Evolutionary conservation across 495 filamentous ascomycete genomes (phyloP), one percentile per base, ranked within the genome.

Genomic region (Hamigera avellanea): DNA sequence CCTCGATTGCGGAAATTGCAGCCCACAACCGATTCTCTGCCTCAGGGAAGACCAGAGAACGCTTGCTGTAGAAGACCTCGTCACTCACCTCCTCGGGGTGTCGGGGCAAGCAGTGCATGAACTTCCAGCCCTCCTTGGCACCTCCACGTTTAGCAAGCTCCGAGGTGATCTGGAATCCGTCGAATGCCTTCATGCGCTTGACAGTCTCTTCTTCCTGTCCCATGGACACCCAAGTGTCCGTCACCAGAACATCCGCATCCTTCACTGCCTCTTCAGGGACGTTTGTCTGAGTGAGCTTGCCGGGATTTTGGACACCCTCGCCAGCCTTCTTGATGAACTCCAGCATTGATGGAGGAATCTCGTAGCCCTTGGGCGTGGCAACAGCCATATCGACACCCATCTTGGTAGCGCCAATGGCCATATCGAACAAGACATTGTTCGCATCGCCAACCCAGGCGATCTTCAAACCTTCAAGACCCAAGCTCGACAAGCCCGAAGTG

Each of bases 61-160:
- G 70, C 0, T 66, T 58, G 23, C 81, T 75, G 52, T 96, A 95
- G 53, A 96, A 94, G 1, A 98, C 88, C 48, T 85, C 87, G 54
- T 98, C 88, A 36, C 74, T 77, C 7, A 96, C 91, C 62, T 98
- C 91, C 61, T 98, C 89, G 0, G 70, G 75, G 47, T 98, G 87
- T 35, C 91, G 73, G n/a, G 91, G 91, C 35, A 98, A 59, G 54
- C 91, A 98, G 69, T 98, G 91, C 91, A 98, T 95, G 52, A 96
- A 98, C 61, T 83, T 86, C 91, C 91, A 98, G 40, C 70, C 68
- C 21, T 80, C 69, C 54, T 93, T 93, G 9, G 91, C 91, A 19
- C 86, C 86, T 27, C 89, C 91, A 30, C 77, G 70, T 61, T 79
- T 68, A 2, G 86, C 91, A 25, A 98, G 61, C 32, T 84, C 81